Conservation (phyloP, 495 filamentous ascomycete species). For the Ascobolus immersus region DNA sequence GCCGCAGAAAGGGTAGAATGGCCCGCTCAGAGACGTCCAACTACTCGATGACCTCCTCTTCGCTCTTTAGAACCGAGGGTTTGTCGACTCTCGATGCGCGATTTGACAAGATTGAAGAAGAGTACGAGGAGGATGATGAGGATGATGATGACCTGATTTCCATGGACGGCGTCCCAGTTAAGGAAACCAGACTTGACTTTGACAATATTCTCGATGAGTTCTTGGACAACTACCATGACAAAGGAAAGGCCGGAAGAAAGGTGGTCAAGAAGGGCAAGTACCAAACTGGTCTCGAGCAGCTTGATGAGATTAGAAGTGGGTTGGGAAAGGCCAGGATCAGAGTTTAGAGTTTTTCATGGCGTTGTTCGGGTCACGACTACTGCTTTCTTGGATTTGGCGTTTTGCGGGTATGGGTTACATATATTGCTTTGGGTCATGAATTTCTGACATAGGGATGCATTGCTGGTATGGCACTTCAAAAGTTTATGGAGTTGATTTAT, state of each 20-base stretch:
- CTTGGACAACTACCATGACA: conserved; percentile 45
- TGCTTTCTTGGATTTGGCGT: no score
- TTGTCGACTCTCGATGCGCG: conserved; percentile 60
- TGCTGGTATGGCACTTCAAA: no score
- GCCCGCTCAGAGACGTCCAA: conserved; percentile 66
- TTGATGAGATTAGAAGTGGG: conserved; percentile 68
- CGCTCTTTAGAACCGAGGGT: conserved; percentile 70
- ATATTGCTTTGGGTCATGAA: no score
- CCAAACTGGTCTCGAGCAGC: conserved; percentile 55
- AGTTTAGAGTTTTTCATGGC: no score
- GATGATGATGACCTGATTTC: conserved; percentile 31
- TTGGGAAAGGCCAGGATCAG: conserved; percentile 44
- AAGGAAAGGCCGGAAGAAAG: conserved; percentile 34
- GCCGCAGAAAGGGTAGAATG: conserved; percentile 71
- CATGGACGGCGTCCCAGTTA: conserved; percentile 18
- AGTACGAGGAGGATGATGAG: conserved; percentile 54
- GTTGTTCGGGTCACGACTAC: no score
- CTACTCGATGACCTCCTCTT: conserved; percentile 94
- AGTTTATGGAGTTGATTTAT: no score
- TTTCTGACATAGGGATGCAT: no score
- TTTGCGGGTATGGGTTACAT: no score
- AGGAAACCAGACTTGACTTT: conserved; percentile 46
- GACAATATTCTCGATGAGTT: conserved; percentile 86
- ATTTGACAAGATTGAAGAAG: conserved; percentile 71
- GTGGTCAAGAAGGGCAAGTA: conserved; percentile 60